Conservation (phyloP, 2,329 filamentous ascomycete species). For the Microsporum ferrugineum region DNA sequence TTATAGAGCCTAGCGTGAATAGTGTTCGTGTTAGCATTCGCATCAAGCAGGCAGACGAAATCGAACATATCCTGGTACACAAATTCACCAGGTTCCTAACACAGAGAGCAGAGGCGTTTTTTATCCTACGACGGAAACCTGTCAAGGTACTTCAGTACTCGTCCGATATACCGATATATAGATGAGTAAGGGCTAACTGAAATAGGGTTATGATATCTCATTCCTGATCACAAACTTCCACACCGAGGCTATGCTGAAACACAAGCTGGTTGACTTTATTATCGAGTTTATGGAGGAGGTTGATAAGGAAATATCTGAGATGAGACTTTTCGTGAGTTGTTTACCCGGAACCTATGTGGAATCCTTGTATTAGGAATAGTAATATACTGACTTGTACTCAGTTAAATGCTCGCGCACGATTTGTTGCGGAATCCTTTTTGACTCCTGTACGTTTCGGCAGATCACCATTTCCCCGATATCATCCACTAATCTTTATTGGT, state of each 20-base stretch:
- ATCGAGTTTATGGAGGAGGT: conserved; percentile 99
- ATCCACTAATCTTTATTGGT: conserved; percentile 8
- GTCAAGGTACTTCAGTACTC: conserved; percentile 55
- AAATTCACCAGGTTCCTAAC: conserved; percentile 97
- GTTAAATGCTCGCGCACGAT: conserved; percentile 93
- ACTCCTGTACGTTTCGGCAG: conserved; percentile 56
- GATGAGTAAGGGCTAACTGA: neutral
- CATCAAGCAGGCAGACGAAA: conserved; percentile 99
- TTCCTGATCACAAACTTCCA: conserved; percentile 99
- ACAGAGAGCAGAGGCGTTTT: conserved; percentile 92
- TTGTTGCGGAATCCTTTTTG: conserved; percentile 95
- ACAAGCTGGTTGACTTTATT: conserved; percentile 98
- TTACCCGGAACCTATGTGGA: neutral
- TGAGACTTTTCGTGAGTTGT: conserved; percentile 90
- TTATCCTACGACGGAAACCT: conserved; percentile 87
- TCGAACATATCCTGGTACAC: conserved; percentile 93
- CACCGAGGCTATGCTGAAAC: conserved; percentile 96
- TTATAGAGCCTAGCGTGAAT: conserved; percentile 95
- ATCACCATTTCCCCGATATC: neutral
- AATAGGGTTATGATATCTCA: conserved; percentile 90
- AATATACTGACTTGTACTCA: conserved; percentile 34
- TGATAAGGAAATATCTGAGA: conserved; percentile 99
- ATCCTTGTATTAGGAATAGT: conserved; percentile 5
- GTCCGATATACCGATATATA: neutral
- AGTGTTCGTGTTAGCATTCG: conserved; percentile 94